Percentiles rank a stretch among this genome's conserved stretches.
Conservation (phyloP, 352 stramenopile genomes). For the Phytophthora cactorum region DNA sequence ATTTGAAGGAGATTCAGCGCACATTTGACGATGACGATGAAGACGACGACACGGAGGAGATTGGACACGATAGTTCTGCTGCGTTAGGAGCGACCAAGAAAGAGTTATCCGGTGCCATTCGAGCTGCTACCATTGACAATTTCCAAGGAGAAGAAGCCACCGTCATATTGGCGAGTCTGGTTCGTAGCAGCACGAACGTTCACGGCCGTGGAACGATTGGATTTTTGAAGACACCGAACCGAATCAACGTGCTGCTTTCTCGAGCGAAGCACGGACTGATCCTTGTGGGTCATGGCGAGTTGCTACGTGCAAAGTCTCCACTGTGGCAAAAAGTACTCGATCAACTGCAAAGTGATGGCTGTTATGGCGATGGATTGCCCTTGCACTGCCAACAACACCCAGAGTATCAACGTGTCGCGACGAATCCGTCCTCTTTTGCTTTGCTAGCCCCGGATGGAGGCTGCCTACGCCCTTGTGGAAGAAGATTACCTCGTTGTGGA, state of each 20-base stretch:
- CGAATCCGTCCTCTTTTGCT: slow-evolving; percentile 43
- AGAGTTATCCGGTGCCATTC: slow-evolving; percentile 40
- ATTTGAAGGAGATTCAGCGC: too few species aligned
- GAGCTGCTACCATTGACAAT: slow-evolving; percentile 67
- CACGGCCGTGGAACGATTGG: slow-evolving; percentile 51
- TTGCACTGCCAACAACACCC: slow-evolving; percentile 48
- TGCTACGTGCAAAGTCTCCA: slow-evolving; percentile 38
- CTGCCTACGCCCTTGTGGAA: slow-evolving; percentile 59
- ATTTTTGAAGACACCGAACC: slow-evolving; percentile 76
- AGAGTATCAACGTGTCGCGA: slow-evolving; percentile 30
- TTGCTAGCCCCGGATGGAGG: slow-evolving; percentile 72
- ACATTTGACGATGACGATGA: slow-evolving; percentile 26
- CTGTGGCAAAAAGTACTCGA: slow-evolving; percentile 68
- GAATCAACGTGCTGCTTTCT: slow-evolving; percentile 76
- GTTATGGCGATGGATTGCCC: slow-evolving; percentile 50
- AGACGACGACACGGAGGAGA: slow-evolving; percentile 29
- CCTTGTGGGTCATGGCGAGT: slow-evolving; percentile 62
- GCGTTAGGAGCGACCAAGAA: slow-evolving; percentile 35
- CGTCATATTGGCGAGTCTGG: slow-evolving; percentile 68
- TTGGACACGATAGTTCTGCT: slow-evolving; percentile 3
- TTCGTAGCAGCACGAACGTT: slow-evolving; percentile 59
- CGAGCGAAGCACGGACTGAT: slow-evolving; percentile 63
- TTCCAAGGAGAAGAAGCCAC: slow-evolving; percentile 83
- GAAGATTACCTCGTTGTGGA: slow-evolving; percentile 51
- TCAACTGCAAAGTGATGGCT: slow-evolving; percentile 50